These are phyloP conservation scores for Sutorius eximius DNA, from an alignment of 1,284 basidiomycete species.

Conservation along the genomic window DNA sequence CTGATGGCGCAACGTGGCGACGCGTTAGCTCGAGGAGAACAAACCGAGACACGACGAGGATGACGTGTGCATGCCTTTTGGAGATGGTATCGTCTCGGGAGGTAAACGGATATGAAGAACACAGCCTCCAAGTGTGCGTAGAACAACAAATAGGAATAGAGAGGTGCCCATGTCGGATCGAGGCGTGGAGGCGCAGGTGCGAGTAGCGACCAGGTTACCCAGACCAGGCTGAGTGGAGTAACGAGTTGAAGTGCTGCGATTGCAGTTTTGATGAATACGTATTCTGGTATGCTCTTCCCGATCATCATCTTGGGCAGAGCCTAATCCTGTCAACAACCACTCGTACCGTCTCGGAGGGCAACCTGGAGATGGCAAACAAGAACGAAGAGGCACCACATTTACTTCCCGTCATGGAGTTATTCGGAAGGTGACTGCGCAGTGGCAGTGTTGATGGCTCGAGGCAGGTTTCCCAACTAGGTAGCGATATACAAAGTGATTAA, in stretches of 20 bases:
- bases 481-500: not conserved
- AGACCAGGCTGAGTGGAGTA: slow-evolving; percentile 48
- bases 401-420: not conserved
- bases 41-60: not conserved
- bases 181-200: not conserved
- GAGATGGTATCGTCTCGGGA: slow-evolving; percentile 44
- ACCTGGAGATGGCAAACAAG: not conserved
- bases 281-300: slow-evolving; percentile 49
- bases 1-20: slow-evolving; percentile 25
- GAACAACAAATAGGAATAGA: slow-evolving; percentile 21
- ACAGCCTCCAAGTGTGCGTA: slow-evolving; percentile 44
- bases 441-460: not conserved
- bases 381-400: not conserved
- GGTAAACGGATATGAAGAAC: slow-evolving; percentile 53
- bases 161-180: not conserved
- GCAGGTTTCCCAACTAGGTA: no score
- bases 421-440: not conserved
- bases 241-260: slow-evolving; percentile 51
- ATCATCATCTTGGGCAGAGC: slow-evolving; percentile 37
- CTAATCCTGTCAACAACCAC: not conserved
- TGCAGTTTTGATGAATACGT: slow-evolving; percentile 50
- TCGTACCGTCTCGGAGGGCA: not conserved
- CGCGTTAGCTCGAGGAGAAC: not conserved
- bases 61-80: slow-evolving; percentile 44
- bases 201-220: slow-evolving; percentile 24